Evolutionary conservation across 2,329 filamentous ascomycete species (phyloP), one percentile per base, ranked within the genome.

Genomic region (Sclerotinia nivalis): DNA sequence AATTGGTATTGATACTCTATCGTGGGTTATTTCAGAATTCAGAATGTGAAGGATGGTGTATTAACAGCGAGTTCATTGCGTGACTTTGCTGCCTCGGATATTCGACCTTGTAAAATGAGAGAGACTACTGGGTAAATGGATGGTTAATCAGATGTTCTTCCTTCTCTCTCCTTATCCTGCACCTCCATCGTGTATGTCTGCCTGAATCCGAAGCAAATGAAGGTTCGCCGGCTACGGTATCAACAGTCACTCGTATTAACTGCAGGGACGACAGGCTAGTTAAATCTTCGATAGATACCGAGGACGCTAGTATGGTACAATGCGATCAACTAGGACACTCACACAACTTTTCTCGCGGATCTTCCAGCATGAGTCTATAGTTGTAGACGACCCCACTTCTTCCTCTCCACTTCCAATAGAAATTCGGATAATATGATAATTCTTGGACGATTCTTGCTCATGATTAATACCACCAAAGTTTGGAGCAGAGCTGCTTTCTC

Each of bases 281-380:
- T 2, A 75, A 77, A 37, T 77, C 74, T n/a, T 75, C 75, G 45
- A 77, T 69, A 68, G 77, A 77, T 49, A 76, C n/a, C n/a, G n/a
- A 74, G 50, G 71, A 37, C 52, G 31, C n/a, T 25, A 18, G 5
- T 58, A 50, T 55, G 37, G 61, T 10, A 54, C 66, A 45, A n/a
- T 47, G 47, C 28, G 15, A 12, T 58, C 20, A 62, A 28, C 15
- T 43, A 45, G 50, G 28, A 37, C 3, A 83, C 86, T 78, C 80
- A 88, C 86, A 80, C 47, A 88, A 79, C 73, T 86, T 82, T 13
- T 87, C 86, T 0, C 83, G 86, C 15, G 83, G 83, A 75, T 90
- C 87, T 73, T 87, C 83, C 52, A 90, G 79, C 85, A 90, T 87
- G 72, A 86, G 82, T 43, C 83, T 83, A 71, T 86, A 82, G 13